These are phyloP conservation scores for Cynara cardunculus DNA, from an alignment of 129 eudicot species.

Conservation along the genomic window DNA sequence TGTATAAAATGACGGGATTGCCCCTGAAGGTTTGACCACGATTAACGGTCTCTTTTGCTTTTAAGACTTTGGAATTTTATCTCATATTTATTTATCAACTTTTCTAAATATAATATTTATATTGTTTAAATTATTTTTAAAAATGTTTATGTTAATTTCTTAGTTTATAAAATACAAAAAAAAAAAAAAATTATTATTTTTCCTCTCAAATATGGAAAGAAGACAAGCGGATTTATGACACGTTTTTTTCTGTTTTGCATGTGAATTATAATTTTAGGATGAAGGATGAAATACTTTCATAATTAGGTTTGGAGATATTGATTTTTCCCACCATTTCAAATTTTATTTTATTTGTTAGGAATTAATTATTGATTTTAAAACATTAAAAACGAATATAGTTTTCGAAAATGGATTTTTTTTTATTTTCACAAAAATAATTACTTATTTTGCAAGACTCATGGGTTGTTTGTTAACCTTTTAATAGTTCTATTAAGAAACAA, in stretches of 20 bases:
- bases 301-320: not conserved
- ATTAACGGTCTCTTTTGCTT: constrained; percentile 8
- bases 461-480: no score
- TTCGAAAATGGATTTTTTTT: no score
- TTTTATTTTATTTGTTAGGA: not conserved
- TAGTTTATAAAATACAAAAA: no score
- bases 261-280: not conserved
- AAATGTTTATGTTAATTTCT: no score
- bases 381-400: no score
- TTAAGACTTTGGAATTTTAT: no score
- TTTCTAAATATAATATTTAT: no score
- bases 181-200: no score
- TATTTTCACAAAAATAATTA: not conserved
- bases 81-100: no score
- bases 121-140: no score
- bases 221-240: not conserved
- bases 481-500: no score
- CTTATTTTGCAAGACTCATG: no score
- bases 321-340: not conserved
- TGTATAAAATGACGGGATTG: constrained; percentile 12
- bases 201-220: not conserved
- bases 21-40: constrained; percentile 16
- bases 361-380: not conserved
- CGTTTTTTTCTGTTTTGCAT: not conserved
- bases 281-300: not conserved